Evolutionary conservation across 2,329 filamentous ascomycete species (phyloP).

Genomic region (Cytospora leucostoma): DNA sequence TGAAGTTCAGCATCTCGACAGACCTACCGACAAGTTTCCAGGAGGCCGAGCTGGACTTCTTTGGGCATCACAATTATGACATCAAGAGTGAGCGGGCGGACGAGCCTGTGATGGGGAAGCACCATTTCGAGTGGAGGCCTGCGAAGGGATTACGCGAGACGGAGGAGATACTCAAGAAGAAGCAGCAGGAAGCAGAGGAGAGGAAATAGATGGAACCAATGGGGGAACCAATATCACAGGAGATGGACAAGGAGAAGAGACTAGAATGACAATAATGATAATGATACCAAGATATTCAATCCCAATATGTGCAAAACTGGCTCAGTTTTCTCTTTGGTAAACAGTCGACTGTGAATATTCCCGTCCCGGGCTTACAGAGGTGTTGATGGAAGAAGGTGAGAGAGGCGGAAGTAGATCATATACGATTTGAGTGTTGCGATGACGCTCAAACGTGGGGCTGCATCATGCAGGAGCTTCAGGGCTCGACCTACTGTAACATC

Average conservation of each 20-base stretch:
- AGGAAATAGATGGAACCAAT: background rate
- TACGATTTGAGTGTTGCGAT: no score
- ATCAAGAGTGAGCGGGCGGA: slow-evolving; percentile 54
- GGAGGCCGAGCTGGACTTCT: slow-evolving; percentile 72
- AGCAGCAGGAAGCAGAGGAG: background rate
- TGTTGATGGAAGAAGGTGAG: no score
- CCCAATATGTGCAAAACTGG: background rate
- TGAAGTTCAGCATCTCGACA: slow-evolving; percentile 63
- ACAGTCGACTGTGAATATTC: no score
- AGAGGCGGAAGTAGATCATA: no score
- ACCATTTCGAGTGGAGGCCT: slow-evolving; percentile 64
- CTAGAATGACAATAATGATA: background rate
- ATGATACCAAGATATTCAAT: background rate
- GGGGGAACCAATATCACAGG: background rate
- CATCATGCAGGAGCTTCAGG: no score
- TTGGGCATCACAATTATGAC: slow-evolving; percentile 68
- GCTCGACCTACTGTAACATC: no score
- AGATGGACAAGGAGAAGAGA: background rate
- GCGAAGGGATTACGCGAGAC: slow-evolving; percentile 34
- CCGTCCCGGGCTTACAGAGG: no score
- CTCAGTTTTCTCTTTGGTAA: no score
- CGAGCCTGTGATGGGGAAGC: slow-evolving; percentile 55
- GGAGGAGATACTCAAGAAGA: slow-evolving; percentile 1
- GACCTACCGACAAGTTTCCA: slow-evolving; percentile 68
- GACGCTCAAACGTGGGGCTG: no score